Percentiles rank a stretch among this genome's conserved stretches.
Evolutionary conservation across 2,329 filamentous ascomycete genomes (phyloP).

Genomic region (Colletotrichum destructivum): DNA sequence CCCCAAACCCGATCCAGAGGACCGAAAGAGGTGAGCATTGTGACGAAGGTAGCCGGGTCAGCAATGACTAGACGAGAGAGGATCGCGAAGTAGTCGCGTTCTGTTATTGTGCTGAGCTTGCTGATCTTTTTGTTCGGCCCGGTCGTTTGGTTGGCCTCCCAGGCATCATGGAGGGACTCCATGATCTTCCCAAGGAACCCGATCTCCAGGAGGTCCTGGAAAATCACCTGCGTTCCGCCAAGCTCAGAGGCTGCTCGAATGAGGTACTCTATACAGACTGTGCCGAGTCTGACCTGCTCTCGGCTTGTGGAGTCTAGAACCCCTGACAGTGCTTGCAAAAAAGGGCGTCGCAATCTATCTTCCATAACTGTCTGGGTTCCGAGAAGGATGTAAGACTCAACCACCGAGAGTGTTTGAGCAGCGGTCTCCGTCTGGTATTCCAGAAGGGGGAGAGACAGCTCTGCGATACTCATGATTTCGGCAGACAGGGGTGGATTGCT

Average conservation of each 20-base stretch:
- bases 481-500: slow-evolving; percentile 73
- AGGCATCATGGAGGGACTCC: slow-evolving; percentile 76
- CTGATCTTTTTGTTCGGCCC: slow-evolving; percentile 82
- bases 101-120: slow-evolving; percentile 80
- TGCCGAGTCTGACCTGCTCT: slow-evolving; percentile 71
- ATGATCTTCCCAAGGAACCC: slow-evolving; percentile 76
- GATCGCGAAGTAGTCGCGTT: slow-evolving; percentile 89
- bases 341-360: slow-evolving; percentile 67
- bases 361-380: slow-evolving; percentile 77
- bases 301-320: slow-evolving; percentile 68
- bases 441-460: slow-evolving; percentile 76
- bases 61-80: slow-evolving; percentile 84
- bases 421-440: slow-evolving; percentile 77
- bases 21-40: slow-evolving; percentile 66
- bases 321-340: slow-evolving; percentile 64
- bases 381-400: slow-evolving; percentile 80
- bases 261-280: slow-evolving; percentile 74
- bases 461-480: slow-evolving; percentile 74
- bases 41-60: slow-evolving; percentile 78
- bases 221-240: slow-evolving; percentile 75
- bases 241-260: slow-evolving; percentile 75
- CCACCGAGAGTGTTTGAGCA: slow-evolving; percentile 72
- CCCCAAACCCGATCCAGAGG: slow-evolving; percentile 67
- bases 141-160: slow-evolving; percentile 83
- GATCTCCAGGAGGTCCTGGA: slow-evolving; percentile 75